Evolutionary conservation across 2,329 filamentous ascomycete genomes (phyloP).

Genomic region (Fusarium ramigenum): DNA sequence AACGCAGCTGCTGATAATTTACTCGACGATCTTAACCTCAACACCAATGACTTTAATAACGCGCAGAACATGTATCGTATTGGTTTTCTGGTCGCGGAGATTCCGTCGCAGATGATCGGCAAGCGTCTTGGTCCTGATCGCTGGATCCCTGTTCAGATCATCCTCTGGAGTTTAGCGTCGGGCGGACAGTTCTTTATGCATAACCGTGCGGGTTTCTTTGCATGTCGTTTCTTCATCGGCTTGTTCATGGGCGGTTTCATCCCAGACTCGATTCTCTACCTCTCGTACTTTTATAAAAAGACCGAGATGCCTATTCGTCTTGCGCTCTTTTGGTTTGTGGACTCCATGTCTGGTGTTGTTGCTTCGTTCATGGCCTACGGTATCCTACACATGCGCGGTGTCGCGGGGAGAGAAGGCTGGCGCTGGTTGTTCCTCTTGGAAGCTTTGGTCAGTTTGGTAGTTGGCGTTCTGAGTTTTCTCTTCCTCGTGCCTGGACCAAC

Average conservation of each 20-base stretch:
- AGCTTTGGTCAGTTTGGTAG: background rate
- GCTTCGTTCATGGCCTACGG: conserved; percentile 42
- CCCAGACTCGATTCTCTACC: background rate
- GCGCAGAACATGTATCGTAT: background rate
- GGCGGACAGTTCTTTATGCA: background rate
- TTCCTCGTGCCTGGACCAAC: background rate
- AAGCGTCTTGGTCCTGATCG: background rate
- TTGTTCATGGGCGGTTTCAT: background rate
- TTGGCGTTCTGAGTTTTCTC: background rate
- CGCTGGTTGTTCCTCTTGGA: conserved; percentile 62
- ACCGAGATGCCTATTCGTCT: background rate
- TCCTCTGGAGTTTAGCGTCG: background rate
- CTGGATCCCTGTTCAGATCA: background rate
- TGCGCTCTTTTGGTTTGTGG: background rate
- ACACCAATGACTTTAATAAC: background rate
- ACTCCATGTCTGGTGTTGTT: background rate
- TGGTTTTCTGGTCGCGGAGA: background rate
- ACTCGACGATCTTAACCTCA: background rate
- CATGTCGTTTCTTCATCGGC: background rate
- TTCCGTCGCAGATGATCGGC: background rate
- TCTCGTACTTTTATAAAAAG: background rate
- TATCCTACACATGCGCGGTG: conserved; percentile 63
- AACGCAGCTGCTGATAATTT: background rate
- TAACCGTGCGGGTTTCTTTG: background rate
- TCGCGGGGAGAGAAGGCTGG: conserved; percentile 64